phyloP scores from a whole-genome alignment of 2,329 filamentous ascomycete genomes.

The Talaromyces piceae region DNA sequence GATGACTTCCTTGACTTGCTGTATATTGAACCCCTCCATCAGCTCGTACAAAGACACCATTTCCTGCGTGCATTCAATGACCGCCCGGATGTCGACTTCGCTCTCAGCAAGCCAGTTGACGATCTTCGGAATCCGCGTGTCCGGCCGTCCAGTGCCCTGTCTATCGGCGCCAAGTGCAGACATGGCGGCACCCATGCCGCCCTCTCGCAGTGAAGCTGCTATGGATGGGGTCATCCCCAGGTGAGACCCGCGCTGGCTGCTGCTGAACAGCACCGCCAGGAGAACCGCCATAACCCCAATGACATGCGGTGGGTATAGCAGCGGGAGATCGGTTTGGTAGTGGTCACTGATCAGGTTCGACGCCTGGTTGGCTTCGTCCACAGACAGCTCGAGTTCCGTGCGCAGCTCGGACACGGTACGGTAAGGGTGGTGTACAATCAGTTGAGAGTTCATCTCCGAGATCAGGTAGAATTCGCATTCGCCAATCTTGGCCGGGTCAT shows the following conservation, averaged over 20 bases:
- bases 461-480: slow-evolving; percentile 94
- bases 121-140: slow-evolving; percentile 52
- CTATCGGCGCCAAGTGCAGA: slow-evolving; percentile 23
- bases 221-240: slow-evolving; percentile 27
- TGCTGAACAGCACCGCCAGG: slow-evolving; percentile 73
- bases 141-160: slow-evolving; percentile 18
- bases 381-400: slow-evolving; percentile 60
- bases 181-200: slow-evolving; percentile 26
- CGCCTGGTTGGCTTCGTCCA: slow-evolving; percentile 70
- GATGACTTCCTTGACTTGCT: slow-evolving; percentile 57
- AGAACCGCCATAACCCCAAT: slow-evolving; percentile 83
- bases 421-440: slow-evolving; percentile 88
- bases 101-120: slow-evolving; percentile 80
- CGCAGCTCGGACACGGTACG: slow-evolving; percentile 68
- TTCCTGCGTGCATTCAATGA: slow-evolving; percentile 86
- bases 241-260: slow-evolving; percentile 32
- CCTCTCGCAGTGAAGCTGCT: slow-evolving; percentile 30
- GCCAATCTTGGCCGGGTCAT: slow-evolving; percentile 75
- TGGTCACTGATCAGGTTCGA: slow-evolving; percentile 85
- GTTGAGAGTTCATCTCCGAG: slow-evolving; percentile 79
- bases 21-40: slow-evolving; percentile 60
- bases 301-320: slow-evolving; percentile 77
- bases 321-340: slow-evolving; percentile 83
- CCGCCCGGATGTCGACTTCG: slow-evolving; percentile 71
- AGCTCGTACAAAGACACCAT: slow-evolving; percentile 81